These are phyloP conservation scores for Ceratocystis eucalypticola DNA, from an alignment of 2,329 filamentous ascomycete species.

Conservation along the genomic window DNA sequence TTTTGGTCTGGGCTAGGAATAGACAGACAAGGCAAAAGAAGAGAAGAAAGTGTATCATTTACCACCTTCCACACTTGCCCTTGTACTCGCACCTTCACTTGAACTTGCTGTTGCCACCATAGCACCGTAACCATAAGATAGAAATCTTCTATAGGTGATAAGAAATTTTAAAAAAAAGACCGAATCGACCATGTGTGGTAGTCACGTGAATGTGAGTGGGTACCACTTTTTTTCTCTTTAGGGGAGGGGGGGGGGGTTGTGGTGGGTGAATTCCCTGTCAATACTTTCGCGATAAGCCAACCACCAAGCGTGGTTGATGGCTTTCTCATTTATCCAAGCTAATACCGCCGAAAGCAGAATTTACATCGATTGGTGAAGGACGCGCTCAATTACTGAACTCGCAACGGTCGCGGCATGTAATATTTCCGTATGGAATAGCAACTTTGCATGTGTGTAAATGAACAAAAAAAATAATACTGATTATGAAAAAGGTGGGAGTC, in stretches of 20 bases:
- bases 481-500: neutral
- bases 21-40: neutral
- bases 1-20: neutral
- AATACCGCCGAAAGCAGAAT: neutral
- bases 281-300: conserved; percentile 3
- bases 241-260: neutral
- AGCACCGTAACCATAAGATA: neutral
- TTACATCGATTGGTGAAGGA: neutral
- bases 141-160: no score
- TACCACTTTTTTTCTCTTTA: neutral
- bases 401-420: neutral
- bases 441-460: neutral
- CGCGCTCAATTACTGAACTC: neutral
- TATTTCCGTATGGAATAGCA: neutral
- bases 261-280: neutral
- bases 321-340: neutral
- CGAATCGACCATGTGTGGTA: neutral
- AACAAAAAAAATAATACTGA: neutral
- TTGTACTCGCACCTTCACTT: neutral
- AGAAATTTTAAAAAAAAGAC: neutral
- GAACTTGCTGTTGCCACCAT: neutral
- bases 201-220: neutral
- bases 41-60: neutral
- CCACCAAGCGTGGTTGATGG: neutral
- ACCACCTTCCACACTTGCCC: no score